Conservation (phyloP, 148 eudicot species). For the Spergularia marina region DNA sequence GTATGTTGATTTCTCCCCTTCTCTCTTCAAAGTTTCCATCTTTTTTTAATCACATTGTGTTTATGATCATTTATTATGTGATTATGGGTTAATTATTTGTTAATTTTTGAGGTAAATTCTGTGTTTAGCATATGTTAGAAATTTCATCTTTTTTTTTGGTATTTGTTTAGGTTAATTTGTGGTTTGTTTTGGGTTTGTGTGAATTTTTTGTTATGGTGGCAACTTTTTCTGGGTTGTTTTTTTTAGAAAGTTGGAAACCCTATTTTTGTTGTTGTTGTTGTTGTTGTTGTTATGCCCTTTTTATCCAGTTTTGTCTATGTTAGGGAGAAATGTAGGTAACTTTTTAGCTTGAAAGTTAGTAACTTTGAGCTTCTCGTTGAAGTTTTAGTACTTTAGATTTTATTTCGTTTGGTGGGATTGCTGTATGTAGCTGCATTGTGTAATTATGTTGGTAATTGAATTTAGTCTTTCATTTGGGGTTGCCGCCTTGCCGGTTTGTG, state of each 20-base stretch:
- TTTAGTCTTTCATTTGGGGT: background rate
- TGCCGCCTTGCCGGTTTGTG: too few relatives aligned
- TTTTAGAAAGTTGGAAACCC: background rate
- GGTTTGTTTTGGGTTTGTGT: conserved; percentile 5
- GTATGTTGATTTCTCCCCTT: background rate
- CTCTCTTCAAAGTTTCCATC: background rate
- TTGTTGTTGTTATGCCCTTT: background rate
- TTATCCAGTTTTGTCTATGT: background rate
- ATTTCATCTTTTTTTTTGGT: background rate
- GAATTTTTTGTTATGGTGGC: background rate
- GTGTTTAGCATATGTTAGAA: background rate
- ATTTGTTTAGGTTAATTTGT: background rate
- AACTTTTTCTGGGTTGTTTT: background rate
- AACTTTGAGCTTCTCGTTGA: background rate
- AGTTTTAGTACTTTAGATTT: conserved; percentile 1
- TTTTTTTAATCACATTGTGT: background rate
- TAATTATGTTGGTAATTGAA: background rate
- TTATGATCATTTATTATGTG: background rate
- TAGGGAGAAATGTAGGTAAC: conserved; percentile 17
- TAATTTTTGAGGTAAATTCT: background rate
- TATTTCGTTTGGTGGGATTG: background rate
- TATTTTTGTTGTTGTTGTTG: background rate
- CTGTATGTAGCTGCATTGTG: conserved; percentile 13
- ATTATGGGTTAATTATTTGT: background rate
- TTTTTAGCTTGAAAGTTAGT: conserved; percentile 17